Conservation (phyloP, 106 monocot genomes). For the Dactylorhiza incarnata region DNA sequence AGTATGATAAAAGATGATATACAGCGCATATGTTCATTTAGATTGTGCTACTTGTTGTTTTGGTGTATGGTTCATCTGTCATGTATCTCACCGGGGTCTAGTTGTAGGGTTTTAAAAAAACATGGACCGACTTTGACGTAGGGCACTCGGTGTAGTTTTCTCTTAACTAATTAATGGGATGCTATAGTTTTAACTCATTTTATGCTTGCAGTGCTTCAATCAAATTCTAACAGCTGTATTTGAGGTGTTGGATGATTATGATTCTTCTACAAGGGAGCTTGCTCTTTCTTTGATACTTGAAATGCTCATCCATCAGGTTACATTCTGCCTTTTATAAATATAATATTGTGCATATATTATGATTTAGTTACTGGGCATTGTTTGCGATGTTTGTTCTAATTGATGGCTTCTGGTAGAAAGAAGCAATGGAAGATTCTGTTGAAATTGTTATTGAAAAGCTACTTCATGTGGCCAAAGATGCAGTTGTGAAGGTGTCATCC, state of each 20-base stretch:
- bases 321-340: neutral
- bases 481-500: conserved; percentile 51
- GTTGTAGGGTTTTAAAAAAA: too few relatives aligned
- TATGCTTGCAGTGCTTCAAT: conserved; percentile 78
- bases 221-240: conserved; percentile 92
- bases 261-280: conserved; percentile 73
- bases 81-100: too few relatives aligned
- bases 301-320: conserved; percentile 94
- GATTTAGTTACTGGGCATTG: neutral
- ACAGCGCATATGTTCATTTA: too few relatives aligned
- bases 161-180: too few relatives aligned
- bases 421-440: conserved; percentile 78
- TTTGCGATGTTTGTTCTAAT: neutral
- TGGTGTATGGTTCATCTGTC: too few relatives aligned
- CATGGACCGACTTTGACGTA: too few relatives aligned
- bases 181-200: too few relatives aligned
- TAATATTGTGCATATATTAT: neutral
- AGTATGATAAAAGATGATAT: too few relatives aligned
- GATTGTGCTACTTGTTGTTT: too few relatives aligned
- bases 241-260: conserved; percentile 77
- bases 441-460: conserved; percentile 96
- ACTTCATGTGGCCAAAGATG: conserved; percentile 68
- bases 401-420: conserved; percentile 40
- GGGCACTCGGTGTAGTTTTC: too few relatives aligned
- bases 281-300: conserved; percentile 69